Evolutionary conservation across 2,329 filamentous ascomycete species (phyloP), one percentile per base, ranked within the genome.

Genomic region (Sarocladium oryzae): DNA sequence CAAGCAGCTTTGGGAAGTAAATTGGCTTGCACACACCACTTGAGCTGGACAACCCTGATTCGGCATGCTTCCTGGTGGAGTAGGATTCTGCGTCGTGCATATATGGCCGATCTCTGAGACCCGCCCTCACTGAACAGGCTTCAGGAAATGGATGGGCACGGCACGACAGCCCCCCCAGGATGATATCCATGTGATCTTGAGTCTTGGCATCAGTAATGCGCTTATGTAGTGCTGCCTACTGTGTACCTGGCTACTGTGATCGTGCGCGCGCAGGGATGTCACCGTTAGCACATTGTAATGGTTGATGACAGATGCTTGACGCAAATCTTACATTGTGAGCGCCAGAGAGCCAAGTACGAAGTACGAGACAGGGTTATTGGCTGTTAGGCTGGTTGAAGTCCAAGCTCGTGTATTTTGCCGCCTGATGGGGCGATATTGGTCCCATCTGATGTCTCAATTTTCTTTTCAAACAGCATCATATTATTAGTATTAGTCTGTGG

Each of bases 71-170:
- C 4, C 21, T 15, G 28, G 43, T 48, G 24, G 43, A 48, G 28
- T 13, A 10, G 11, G 10, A 32, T 11, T 28, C 21, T n/a, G 43
- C 43, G 24, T 48, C 26, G 26, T 48, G 43, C 43, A 48, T 48
- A 45, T 30, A 48, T 48, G 43, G 43, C 43, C 43, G 43, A 48
- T 48, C 43, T 13, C 26, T 48, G 40, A 26, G 15, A 33, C 26
- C 26, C 18, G 20, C 18, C 5, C 10, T 21, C 16, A 20, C 13
- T n/a, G 16, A 7, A 40, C n/a, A 20, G 37, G 23, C 37, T 40
- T 23, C 16, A 40, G 37, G 37, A 21, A 40, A 40, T 45, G 30
- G 26, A 32, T 21, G 43, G 28, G 10, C 5, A 48, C 24, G 43
- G 26, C 26, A 48, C 26, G 43, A n/a, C 40, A 28, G 40, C 21